Conservation (phyloP, 108 stramenopile species). For the Aurantiochytrium sp. region DNA sequence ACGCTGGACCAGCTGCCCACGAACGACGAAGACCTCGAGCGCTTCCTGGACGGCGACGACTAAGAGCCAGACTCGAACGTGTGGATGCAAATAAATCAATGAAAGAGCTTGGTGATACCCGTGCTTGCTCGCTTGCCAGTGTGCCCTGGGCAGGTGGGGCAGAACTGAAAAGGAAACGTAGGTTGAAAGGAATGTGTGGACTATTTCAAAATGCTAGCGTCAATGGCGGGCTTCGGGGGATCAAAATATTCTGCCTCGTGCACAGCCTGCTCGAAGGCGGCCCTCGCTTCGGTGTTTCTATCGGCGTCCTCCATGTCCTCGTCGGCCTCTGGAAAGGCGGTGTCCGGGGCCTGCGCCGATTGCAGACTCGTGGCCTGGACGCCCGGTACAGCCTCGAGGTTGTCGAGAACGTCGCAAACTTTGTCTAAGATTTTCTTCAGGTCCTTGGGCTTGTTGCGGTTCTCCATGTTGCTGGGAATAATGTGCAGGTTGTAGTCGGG, state of each 20-base stretch:
- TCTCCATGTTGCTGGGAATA: constrained; percentile 93
- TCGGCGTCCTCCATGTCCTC: constrained; percentile 27
- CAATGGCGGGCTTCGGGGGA: constrained; percentile 21
- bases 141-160: too few relatives aligned
- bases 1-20: too few relatives aligned
- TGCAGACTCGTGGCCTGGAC: neutral
- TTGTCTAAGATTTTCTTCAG: neutral
- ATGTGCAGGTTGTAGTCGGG: constrained; percentile 95
- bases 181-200: too few relatives aligned
- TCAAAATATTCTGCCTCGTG: constrained; percentile 17
- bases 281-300: neutral
- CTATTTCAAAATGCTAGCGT: neutral
- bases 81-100: neutral
- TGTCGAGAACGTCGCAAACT: neutral
- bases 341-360: neutral
- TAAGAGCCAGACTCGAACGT: neutral
- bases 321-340: neutral
- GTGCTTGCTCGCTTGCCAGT: too few relatives aligned
- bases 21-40: neutral
- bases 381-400: neutral
- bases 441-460: constrained; percentile 78
- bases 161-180: too few relatives aligned
- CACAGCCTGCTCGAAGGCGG: neutral
- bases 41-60: neutral
- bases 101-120: too few relatives aligned